phyloP scores from a whole-genome alignment of 164 flowering plant genomes.

The Brasenia schreberi region DNA sequence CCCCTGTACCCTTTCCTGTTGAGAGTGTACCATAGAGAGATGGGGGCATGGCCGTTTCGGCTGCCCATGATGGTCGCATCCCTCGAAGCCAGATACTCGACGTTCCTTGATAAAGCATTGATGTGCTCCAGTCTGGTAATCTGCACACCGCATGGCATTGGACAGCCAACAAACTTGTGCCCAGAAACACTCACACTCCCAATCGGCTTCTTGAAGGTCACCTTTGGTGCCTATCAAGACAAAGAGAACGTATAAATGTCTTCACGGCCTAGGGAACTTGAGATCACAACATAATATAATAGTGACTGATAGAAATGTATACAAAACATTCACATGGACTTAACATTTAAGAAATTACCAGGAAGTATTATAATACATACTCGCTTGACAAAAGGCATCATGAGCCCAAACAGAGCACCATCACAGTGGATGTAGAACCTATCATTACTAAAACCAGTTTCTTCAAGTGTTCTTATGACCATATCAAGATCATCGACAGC shows the following conservation, averaged over 20 bases:
- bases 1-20: constrained; percentile 87
- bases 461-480: constrained; percentile 75
- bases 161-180: constrained; percentile 95
- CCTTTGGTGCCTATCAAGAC: constrained; percentile 75
- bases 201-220: constrained; percentile 82
- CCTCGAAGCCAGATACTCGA: constrained; percentile 94
- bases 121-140: constrained; percentile 81
- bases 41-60: constrained; percentile 93
- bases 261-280: too few relatives aligned
- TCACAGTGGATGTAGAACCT: constrained; percentile 91
- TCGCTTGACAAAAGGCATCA: constrained; percentile 96
- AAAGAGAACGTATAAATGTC: background rate
- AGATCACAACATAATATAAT: background rate
- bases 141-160: constrained; percentile 98
- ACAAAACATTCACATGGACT: background rate
- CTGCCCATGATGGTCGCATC: constrained; percentile 99
- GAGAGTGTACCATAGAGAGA: constrained; percentile 91
- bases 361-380: constrained; percentile 23
- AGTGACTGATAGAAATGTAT: background rate
- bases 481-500: constrained; percentile 98
- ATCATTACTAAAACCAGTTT: constrained; percentile 60
- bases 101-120: constrained; percentile 75
- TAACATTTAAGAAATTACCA: background rate
- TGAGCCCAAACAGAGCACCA: constrained; percentile 91
- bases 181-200: constrained; percentile 98